phyloP scores from a whole-genome alignment of 129 eudicot species.

The Helianthus annuus region DNA sequence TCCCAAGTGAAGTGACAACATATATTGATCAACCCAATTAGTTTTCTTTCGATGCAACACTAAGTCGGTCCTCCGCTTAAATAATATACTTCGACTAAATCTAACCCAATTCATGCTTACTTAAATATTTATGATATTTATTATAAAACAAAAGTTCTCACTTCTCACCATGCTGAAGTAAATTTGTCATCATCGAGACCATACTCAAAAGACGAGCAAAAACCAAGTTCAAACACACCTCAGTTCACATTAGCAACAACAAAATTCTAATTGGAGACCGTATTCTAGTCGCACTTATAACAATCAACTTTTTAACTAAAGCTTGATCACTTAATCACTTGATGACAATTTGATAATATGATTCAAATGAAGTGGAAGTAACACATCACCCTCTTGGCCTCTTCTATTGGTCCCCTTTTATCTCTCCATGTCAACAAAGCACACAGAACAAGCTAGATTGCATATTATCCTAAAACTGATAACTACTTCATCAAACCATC shows the following conservation, averaged over 20 bases:
- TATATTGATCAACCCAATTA: background rate
- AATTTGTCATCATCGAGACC: conserved; percentile 3
- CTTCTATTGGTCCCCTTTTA: conserved; percentile 19
- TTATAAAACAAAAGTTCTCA: background rate
- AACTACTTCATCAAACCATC: conserved; percentile 5
- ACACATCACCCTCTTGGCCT: conserved; percentile 10
- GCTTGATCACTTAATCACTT: background rate
- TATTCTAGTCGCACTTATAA: conserved; percentile 6
- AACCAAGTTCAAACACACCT: conserved; percentile 10
- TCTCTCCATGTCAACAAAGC: conserved; percentile 36
- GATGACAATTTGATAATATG: conserved; percentile 7
- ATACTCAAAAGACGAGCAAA: background rate
- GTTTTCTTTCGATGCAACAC: conserved; percentile 7
- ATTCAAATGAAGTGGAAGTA: conserved; percentile 18
- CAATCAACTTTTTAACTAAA: background rate
- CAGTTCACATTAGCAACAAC: background rate
- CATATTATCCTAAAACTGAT: conserved; percentile 5
- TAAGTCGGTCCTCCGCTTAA: background rate
- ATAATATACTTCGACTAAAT: conserved; percentile 11
- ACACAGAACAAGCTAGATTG: background rate
- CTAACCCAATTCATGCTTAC: conserved; percentile 1
- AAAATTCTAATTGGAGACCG: background rate
- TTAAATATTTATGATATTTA: background rate
- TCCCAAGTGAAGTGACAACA: background rate
- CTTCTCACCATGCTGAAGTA: conserved; percentile 2